phyloP scores from a whole-genome alignment of 129 eudicot species.

The Calendula officinalis region DNA sequence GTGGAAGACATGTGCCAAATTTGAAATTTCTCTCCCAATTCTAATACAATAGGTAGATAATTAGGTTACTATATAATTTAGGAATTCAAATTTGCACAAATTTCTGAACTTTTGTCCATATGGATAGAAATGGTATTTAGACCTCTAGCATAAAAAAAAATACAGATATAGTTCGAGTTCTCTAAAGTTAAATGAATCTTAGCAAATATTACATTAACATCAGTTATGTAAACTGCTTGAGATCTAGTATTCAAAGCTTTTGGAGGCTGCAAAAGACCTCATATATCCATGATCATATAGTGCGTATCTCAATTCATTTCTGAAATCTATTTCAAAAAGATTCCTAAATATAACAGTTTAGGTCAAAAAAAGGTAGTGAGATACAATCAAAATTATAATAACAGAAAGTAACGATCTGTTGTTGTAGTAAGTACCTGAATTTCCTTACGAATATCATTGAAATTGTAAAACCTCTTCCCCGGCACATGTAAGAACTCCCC shows the following conservation, averaged over 20 bases:
- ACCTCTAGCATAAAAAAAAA: neutral
- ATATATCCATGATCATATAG: neutral
- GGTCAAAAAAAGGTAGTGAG: neutral
- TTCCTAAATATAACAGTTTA: neutral
- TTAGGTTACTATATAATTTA: neutral
- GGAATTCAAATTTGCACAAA: slow-evolving; percentile 2
- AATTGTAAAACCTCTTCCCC: slow-evolving; percentile 11
- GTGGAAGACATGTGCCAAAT: no score
- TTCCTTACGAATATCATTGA: slow-evolving; percentile 3
- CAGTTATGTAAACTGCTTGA: no score
- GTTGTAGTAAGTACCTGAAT: slow-evolving; percentile 5
- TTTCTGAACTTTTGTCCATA: neutral
- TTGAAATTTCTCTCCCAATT: neutral
- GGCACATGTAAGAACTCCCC: slow-evolving; percentile 17
- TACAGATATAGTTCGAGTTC: neutral
- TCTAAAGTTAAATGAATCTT: neutral
- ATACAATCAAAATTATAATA: neutral
- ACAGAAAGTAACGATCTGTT: neutral
- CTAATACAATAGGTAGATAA: slow-evolving; percentile 3
- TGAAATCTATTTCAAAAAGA: neutral
- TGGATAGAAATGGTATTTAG: neutral
- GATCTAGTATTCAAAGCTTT: neutral
- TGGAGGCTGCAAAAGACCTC: neutral
- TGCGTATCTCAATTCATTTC: neutral
- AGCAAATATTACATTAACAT: neutral